Evolutionary conservation across 805 yeast genomes (phyloP), one percentile per base, ranked within the genome.

Genomic region (Ogataea zsoltii): DNA sequence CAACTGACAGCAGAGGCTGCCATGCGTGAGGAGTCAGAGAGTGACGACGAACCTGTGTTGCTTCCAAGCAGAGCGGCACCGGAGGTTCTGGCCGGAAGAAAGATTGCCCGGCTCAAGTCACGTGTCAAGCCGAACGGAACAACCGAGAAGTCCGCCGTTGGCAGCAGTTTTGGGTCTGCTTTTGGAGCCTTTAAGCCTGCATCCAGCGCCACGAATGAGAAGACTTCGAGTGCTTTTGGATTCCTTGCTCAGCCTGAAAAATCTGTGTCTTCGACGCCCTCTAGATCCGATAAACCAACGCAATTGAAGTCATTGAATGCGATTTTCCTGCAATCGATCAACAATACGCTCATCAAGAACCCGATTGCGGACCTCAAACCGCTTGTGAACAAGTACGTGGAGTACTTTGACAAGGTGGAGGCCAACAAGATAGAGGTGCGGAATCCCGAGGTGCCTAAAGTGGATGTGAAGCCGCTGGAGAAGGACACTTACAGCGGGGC

Each of bases 251-350:
- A 33, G 28, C 12, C 30, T 11, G 11, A 11, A 18, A 31, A 31
- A 13, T 31, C 33, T 11, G 33, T 21, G 4, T 21, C 26, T 21
- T 7, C 33, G 10, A 9, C 34, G 15, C 25, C 29, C 5, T 25
- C 44, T 10, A 35, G 40, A n/a, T 13, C 41, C n/a, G 50, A 46
- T 14, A 72, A 67, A 46, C 66, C 74, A 19, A 72, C 71, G 13
- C 80, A 80, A 57, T 57, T 82, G 31, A 79, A 75, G 55, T 91
- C 95, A 1, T 69, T 88, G 58, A 86, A 86, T 60, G 73, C 75
- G 9, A 79, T 74, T 43, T 82, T 88, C 54, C 64, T 74, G 25
- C 71, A 71, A 13, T 71, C 81, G 25, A 60, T 88, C 26, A 66
- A 66, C 33, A 62, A 67, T 19, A 64, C 74, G 10, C 61, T 76